Percentiles rank a stretch among this genome's conserved stretches.
These are phyloP conservation scores for Rhodotorula sp. DNA, from an alignment of 1,284 basidiomycete genomes.

Conservation along the genomic window DNA sequence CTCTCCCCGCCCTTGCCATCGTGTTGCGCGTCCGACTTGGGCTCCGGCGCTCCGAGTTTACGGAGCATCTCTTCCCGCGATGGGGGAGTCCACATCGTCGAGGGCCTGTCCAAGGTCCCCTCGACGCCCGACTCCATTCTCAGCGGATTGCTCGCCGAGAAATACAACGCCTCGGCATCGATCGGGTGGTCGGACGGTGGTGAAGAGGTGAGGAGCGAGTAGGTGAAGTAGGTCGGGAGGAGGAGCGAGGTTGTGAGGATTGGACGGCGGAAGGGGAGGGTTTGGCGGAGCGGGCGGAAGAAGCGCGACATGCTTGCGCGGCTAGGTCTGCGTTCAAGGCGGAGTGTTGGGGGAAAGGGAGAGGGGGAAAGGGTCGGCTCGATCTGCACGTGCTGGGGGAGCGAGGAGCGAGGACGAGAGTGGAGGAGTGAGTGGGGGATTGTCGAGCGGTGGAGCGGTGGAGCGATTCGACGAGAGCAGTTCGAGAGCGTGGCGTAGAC, in stretches of 20 bases:
- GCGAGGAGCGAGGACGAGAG: too few species aligned
- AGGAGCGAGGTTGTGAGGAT: slow-evolving; percentile 21
- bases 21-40: neutral
- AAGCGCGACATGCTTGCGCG: slow-evolving; percentile 20
- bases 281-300: slow-evolving; percentile 13
- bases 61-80: slow-evolving; percentile 33
- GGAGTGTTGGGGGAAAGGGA: neutral
- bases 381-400: too few species aligned
- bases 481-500: too few species aligned
- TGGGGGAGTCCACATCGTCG: slow-evolving; percentile 36
- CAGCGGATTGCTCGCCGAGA: slow-evolving; percentile 4
- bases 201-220: slow-evolving; percentile 18
- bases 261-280: slow-evolving; percentile 19
- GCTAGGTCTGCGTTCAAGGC: neutral
- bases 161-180: slow-evolving; percentile 26
- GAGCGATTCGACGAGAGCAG: too few species aligned
- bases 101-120: slow-evolving; percentile 27
- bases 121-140: slow-evolving; percentile 15
- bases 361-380: neutral
- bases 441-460: too few species aligned
- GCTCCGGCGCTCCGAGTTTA: slow-evolving; percentile 11
- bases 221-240: slow-evolving; percentile 6
- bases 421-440: too few species aligned
- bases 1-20: slow-evolving; percentile 19
- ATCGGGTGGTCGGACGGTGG: neutral